phyloP scores from a whole-genome alignment of 805 yeast species.

The Saccharomycopsis sp. region DNA sequence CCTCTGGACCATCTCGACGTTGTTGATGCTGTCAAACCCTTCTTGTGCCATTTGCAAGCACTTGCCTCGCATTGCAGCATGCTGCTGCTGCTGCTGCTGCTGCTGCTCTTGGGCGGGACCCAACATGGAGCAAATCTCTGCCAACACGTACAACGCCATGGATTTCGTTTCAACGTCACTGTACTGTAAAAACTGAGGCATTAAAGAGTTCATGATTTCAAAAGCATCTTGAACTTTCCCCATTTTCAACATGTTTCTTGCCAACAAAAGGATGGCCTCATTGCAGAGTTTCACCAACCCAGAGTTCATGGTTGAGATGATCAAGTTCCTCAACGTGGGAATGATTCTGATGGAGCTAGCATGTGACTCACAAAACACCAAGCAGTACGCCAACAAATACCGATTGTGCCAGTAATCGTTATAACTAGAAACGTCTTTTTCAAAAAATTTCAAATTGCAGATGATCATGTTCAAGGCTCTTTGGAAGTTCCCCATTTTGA shows the following conservation, averaged over 20 bases:
- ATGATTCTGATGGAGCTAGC: constrained; percentile 38
- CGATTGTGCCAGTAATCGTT: constrained; percentile 38
- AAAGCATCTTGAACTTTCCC: constrained; percentile 38
- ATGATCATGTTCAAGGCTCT: constrained; percentile 23
- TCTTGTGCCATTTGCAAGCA: too few relatives aligned
- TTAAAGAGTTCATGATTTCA: constrained; percentile 31
- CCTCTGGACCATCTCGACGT: too few relatives aligned
- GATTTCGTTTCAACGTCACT: constrained; percentile 24
- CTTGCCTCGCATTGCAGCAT: too few relatives aligned
- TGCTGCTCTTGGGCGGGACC: too few relatives aligned
- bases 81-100: too few relatives aligned
- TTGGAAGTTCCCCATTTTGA: constrained; percentile 23
- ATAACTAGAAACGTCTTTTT: constrained; percentile 21
- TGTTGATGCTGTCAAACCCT: too few relatives aligned
- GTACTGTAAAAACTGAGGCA: constrained; percentile 38
- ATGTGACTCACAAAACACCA: constrained; percentile 29
- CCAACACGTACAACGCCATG: background rate
- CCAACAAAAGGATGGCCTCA: constrained; percentile 39
- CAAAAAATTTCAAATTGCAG: constrained; percentile 23
- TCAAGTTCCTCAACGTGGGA: constrained; percentile 39
- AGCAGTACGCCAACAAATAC: constrained; percentile 33
- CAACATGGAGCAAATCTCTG: too few relatives aligned
- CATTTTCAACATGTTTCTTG: constrained; percentile 35
- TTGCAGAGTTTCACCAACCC: constrained; percentile 38
- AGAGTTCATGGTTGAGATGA: constrained; percentile 38